Evolutionary conservation across 495 filamentous ascomycete species (phyloP), one percentile per base, ranked within the genome.

Genomic region (Neurospora discreta): DNA sequence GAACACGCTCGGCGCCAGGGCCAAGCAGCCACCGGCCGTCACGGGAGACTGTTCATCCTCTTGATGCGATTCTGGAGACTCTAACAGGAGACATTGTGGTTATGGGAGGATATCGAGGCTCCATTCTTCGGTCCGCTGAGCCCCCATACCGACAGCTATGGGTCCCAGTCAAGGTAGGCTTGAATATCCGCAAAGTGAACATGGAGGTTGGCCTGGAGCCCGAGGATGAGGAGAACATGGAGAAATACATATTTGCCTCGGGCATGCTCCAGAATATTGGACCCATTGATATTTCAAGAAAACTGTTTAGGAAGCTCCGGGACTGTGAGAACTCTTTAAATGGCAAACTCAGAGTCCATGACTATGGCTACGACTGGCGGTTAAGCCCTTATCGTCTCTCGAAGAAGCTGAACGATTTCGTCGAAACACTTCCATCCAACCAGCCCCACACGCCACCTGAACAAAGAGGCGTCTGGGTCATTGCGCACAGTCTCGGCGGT

Each of bases 361-460:
- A 98, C 73, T 99, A 95, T 75, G 94, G 95, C 39, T 99, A 97
- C 77, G 95, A 99, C 79, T 99, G 95, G 95, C 88, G 95, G 39
- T 82, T 99, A 70, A 93, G 91, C 72, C 95, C 95, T 2, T 87
- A 92, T 75, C 81, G 95, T 1, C 86, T 96, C 3, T 93, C 91
- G 1, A 82, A 84, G 11, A 86, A 87, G 68, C 81, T 99, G 7
- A 87, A 90, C 38, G 77, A 84, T 39, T 97, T 91, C 73, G 82
- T 99, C 16, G 89, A 92, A 78, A 83, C 80, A 6, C 82, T 99
- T 3, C 92, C 89, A 1, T 94, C 89, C 52, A 97, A 98, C 79
- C 80, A 85, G 33, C 82, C 86, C 1, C 82, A 77, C 16, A 77
- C 82, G 0, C 80, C 85, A 0, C 71, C 69, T 0, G 82, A 86